Conservation (phyloP, 805 yeast genomes). For the Cyberlindnera mycetangii region DNA sequence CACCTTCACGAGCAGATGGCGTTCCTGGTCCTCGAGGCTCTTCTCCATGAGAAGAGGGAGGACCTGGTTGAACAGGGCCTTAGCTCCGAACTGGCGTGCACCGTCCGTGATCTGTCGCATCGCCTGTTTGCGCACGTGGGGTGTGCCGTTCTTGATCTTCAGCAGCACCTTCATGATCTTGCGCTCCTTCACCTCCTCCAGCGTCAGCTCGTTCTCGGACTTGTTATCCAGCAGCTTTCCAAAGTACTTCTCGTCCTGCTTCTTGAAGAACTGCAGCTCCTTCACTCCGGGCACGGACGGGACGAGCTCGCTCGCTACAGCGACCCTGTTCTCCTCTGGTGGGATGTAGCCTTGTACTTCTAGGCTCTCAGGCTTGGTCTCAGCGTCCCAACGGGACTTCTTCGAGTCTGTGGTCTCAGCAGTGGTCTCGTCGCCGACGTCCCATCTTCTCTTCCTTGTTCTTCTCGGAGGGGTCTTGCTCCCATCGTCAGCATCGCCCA, state of each 20-base stretch:
- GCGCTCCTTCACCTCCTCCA: constrained; percentile 56
- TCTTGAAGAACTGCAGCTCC: constrained; percentile 67
- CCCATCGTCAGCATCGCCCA: constrained; percentile 15
- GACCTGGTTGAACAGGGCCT: constrained; percentile 62
- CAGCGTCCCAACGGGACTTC: constrained; percentile 18
- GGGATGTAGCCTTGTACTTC: constrained; percentile 39
- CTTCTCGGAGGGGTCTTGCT: constrained; percentile 29
- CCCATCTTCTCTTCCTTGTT: constrained; percentile 25
- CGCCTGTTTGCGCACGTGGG: constrained; percentile 63
- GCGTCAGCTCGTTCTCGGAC: constrained; percentile 34
- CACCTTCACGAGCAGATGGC: constrained; percentile 77
- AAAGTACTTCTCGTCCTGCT: constrained; percentile 69
- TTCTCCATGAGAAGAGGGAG: constrained; percentile 75
- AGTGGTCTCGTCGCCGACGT: constrained; percentile 15
- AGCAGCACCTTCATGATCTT: constrained; percentile 62
- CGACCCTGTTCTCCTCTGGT: constrained; percentile 44
- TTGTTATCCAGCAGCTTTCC: constrained; percentile 48
- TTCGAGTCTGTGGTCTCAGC: constrained; percentile 7
- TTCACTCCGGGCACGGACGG: constrained; percentile 61
- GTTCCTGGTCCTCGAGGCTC: constrained; percentile 72
- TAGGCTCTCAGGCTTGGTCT: neutral
- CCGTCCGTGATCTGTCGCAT: constrained; percentile 62
- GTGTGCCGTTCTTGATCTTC: constrained; percentile 76
- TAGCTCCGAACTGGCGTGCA: constrained; percentile 67
- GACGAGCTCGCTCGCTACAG: constrained; percentile 34